Base-by-base conservation (phyloP, 2,329 filamentous ascomycete genomes). In the Paramyrothecium sp. region DNA sequence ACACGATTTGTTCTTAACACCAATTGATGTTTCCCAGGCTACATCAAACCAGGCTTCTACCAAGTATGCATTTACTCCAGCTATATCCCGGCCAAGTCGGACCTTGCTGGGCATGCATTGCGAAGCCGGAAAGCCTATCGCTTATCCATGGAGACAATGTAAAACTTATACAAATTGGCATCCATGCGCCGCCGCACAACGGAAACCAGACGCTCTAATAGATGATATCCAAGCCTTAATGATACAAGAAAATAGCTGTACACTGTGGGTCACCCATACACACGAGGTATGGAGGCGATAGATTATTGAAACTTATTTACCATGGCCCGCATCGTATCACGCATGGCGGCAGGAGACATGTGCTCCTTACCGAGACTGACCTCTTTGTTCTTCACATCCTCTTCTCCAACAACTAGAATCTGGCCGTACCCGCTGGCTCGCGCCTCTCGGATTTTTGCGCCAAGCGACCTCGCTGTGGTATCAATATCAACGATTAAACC, bases 381-480 rank as follows among this genome's bases (percentile, higher is more conserved):
- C n/a, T 78, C 81, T 44, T 79, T 78, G 16, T 77, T 78, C n/a
- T 78, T 73, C 2, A 90, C 72, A 63, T 93, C 86, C 56, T 80
- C 80, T 30, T 85, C 78, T 1, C 92, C 92, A 12, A 95, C 78
- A 2, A 92, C 86, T 33, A 91, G 80, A 54, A 95, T 85, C 56
- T 90, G 78, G 54, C 89, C 86, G 69, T 93, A 95, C 46, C 87
- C 88, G 72, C 87, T 89, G 51, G 74, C 69, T 61, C 84, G 88
- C n/a, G 91, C 92, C 67, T 90, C 85, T 33, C 81, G 81, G 21
- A 92, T 81, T 72, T 95, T 96, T 68, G 86, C 84, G 2, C 81
- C 79, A 10, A 96, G 71, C 1, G 83, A 79, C 54, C 86, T 81
- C 16, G 81, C 76, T 54, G 83, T 88, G 34, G 77, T 80, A 66